Base-by-base conservation (phyloP, 2,329 filamentous ascomycete species). In the Celoporthe dispersa region DNA sequence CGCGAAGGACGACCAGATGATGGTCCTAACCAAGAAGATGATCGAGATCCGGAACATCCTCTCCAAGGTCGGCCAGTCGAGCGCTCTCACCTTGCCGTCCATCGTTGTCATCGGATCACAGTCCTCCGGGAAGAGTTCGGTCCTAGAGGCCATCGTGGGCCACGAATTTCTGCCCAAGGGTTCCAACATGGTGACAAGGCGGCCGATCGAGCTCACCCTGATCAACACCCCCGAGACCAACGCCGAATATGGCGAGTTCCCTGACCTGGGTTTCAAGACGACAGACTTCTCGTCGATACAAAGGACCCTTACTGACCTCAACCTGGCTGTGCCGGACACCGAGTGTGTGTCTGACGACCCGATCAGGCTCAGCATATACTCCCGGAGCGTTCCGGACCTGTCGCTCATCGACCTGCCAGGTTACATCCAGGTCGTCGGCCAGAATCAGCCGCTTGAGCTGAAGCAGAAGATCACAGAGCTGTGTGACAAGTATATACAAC, bases 71-170 rank as follows among this genome's bases (percentile, higher is more conserved):
- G 97, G 94, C 44, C 95, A 99, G 83, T 97, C 94, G 0, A 94
- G 92, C 73, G 90, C 93, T 3, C 84, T 99, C 73, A 95, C 92
- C 1, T 83, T 99, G 31, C 96, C 96, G 0, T 98, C 97, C 0
- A 99, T 99, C 70, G 96, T 99, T n/a, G 96, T 99, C 51, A 98
- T 99, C 75, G 96, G 96, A 33, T 99, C 96, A 2, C 96, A 99
- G 79, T 99, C 96, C 0, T 98, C 96, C 0, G 96, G 96, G 55
- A 99, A 99, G 83, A 98, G 95, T 77, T 99, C 96, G 1, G 96
- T 99, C 1, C 81, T 99, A 63, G 96, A 99, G 80, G 93, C 96
- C 28, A 97, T 99, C 72, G 97, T 99, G 68, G 97, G 96, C 6
- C 96, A 99, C 77, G 96, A 99, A 76, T 99, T 99, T 75, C 83